phyloP scores from a whole-genome alignment of 768 basidiomycete species.

The Kondoa malvinella region DNA sequence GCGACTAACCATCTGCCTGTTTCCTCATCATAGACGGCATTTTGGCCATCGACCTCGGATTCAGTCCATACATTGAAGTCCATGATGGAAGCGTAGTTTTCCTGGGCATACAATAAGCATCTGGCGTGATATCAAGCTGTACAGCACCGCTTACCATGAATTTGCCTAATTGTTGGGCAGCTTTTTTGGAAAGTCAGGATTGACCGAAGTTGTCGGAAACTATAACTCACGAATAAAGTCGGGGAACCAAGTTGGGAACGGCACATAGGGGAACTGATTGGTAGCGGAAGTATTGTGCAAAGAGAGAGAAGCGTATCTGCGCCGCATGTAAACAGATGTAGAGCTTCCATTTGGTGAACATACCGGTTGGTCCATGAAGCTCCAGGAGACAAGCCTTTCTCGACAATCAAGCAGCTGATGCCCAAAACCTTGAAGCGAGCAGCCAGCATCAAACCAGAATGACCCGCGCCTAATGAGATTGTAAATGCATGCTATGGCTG shows the following conservation, averaged over 20 bases:
- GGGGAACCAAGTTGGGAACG: not conserved
- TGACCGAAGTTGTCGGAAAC: not conserved
- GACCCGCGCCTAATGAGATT: constrained; percentile 34
- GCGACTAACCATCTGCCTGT: not conserved
- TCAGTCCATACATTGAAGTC: constrained; percentile 11
- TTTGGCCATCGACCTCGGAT: not conserved
- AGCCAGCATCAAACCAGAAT: constrained; percentile 37
- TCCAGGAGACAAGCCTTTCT: constrained; percentile 32
- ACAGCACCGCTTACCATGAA: too few species aligned
- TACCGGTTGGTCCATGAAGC: constrained; percentile 39
- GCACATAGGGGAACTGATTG: constrained; percentile 5
- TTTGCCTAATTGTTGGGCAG: constrained; percentile 8
- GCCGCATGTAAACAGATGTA: constrained; percentile 15
- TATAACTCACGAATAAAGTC: not conserved
- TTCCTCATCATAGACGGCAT: not conserved
- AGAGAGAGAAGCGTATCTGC: constrained; percentile 19
- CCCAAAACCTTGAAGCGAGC: constrained; percentile 37
- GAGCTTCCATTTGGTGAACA: constrained; percentile 27
- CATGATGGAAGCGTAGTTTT: not conserved
- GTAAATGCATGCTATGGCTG: not conserved
- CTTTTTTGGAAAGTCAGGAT: not conserved
- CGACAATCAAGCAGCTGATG: constrained; percentile 35
- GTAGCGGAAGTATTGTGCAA: not conserved
- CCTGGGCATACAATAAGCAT: too few species aligned
- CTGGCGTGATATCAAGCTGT: too few species aligned